Percentiles rank a stretch among this genome's conserved stretches.
Conservation (phyloP, 2,329 filamentous ascomycete species). For the Aspergillus neotritici region DNA sequence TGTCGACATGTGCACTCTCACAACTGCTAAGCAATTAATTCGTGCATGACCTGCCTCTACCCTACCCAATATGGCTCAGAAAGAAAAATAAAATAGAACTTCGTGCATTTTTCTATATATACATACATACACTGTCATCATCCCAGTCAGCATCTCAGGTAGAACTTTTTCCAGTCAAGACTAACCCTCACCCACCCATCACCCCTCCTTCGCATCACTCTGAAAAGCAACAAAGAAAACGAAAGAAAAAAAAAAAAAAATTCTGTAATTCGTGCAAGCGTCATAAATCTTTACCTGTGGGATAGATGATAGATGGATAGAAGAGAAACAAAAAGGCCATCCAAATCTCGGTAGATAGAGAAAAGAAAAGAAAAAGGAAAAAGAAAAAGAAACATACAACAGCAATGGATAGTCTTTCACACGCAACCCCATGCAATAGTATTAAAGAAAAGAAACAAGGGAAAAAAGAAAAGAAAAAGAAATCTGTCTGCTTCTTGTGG, state of each 20-base stretch:
- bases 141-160: too few relatives aligned
- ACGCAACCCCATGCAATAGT: slow-evolving; percentile 5
- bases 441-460: slow-evolving; percentile 15
- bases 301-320: slow-evolving; percentile 3
- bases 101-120: too few relatives aligned
- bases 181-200: too few relatives aligned
- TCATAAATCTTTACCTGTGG: slow-evolving; percentile 8
- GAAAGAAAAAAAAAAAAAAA: not conserved
- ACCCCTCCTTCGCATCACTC: too few relatives aligned
- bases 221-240: too few relatives aligned
- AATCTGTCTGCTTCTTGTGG: not conserved
- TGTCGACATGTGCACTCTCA: too few relatives aligned
- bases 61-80: too few relatives aligned
- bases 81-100: too few relatives aligned
- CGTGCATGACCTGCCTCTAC: too few relatives aligned
- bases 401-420: not conserved
- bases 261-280: slow-evolving; percentile 9
- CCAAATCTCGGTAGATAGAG: slow-evolving; percentile 7
- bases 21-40: too few relatives aligned
- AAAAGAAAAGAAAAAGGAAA: slow-evolving; percentile 12
- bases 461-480: not conserved
- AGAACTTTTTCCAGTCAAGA: too few relatives aligned
- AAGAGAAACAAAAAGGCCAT: not conserved
- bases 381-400: slow-evolving; percentile 11
- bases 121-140: too few relatives aligned